Base-by-base conservation (phyloP, 1,139 yeast genomes). In the Saccharomyces hybrid region DNA sequence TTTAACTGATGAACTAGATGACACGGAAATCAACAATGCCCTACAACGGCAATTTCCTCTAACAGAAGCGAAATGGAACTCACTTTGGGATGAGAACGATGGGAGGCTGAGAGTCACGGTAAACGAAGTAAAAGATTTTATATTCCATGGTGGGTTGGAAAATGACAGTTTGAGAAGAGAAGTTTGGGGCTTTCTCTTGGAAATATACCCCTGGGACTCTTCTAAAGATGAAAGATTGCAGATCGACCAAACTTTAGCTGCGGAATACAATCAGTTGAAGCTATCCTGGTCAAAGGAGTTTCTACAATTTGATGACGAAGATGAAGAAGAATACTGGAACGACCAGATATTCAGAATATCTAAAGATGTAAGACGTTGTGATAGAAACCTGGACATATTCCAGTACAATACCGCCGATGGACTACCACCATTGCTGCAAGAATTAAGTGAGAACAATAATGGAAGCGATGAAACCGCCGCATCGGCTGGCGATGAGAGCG, bases 341-440 rank as follows among this genome's bases (percentile, higher is more conserved):
- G 98, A 88, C 72, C 98, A 90, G 68, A 84, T 84, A 59, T 83
- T 82, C 57, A 79, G 98, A 57, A 91, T 95, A 59, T 96, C 91
- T 64, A 93, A 93, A 70, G 99, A 93, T 72, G 88, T 93, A 28
- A 88, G 86, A 60, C 79, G 99, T 60, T 93, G 97, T 5, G 99
- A 93, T 71, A 78, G 99, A 48, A 78, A 85, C 51, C 70, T 90
- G 53, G 79, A 81, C 0, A 71, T 91, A 6, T 88, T 84, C 73
- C 78, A 79, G 64, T 79, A 78, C 47, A 73, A 75, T 50, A 66
- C 70, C 4, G 58, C 54, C 55, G 82, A 68, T 30, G 68, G 61
- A 55, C 58, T 57, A 59, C 54, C 62, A 9, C 57, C n/a, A n/a
- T n/a, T n/a, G n/a, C n/a, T n/a, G n/a, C n/a, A n/a, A n/a, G n/a